These are phyloP conservation scores for Limonium bicolor DNA, from an alignment of 148 eudicot species.

Conservation along the genomic window DNA sequence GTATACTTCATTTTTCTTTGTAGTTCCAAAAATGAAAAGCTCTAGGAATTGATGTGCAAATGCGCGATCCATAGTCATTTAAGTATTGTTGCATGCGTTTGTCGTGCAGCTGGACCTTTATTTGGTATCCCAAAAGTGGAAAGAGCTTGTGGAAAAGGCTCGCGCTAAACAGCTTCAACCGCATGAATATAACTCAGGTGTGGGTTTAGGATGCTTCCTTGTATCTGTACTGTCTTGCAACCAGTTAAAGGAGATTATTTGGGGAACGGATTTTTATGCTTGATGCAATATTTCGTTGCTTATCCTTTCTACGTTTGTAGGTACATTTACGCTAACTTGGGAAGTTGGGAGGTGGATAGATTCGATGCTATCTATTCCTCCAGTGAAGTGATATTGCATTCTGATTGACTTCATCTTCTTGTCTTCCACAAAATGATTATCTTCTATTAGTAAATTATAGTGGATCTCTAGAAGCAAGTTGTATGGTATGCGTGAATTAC, in stretches of 20 bases:
- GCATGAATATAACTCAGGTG: conserved; percentile 78
- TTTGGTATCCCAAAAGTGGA: conserved; percentile 85
- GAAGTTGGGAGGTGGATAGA: conserved; percentile 94
- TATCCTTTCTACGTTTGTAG: conserved; percentile 19
- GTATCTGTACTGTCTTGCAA: not conserved
- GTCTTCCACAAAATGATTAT: not conserved
- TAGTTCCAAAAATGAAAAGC: too few species aligned
- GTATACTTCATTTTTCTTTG: conserved; percentile 77
- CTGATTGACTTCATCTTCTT: too few species aligned
- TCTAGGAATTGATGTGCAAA: too few species aligned
- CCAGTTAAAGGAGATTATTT: too few species aligned
- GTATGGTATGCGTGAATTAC: not conserved
- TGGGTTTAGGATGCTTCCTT: not conserved
- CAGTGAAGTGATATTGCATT: conserved; percentile 84
- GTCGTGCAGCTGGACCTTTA: too few species aligned
- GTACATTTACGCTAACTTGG: conserved; percentile 87
- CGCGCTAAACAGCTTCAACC: conserved; percentile 77
- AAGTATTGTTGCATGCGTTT: too few species aligned
- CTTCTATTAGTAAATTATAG: not conserved
- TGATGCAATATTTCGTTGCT: not conserved
- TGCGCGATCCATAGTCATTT: too few species aligned
- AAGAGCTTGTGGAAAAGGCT: conserved; percentile 84
- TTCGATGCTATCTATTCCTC: conserved; percentile 96
- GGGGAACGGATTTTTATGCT: not conserved
- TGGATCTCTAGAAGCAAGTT: not conserved